phyloP scores from a whole-genome alignment of 2,329 filamentous ascomycete genomes.

The Rachicladosporium sp. region DNA sequence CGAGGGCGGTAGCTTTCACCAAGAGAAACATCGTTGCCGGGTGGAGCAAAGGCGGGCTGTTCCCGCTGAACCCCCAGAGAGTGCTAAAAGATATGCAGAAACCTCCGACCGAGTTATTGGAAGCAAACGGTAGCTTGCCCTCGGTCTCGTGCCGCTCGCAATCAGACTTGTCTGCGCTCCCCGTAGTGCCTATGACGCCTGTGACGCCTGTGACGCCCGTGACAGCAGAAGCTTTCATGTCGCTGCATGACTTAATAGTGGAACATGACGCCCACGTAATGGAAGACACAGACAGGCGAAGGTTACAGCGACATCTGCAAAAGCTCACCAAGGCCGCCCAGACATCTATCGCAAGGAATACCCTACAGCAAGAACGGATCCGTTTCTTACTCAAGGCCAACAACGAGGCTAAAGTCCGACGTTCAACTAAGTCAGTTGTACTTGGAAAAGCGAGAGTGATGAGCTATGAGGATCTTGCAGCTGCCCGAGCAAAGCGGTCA shows the following conservation, averaged over 20 bases:
- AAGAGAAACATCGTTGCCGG: constrained; percentile 18
- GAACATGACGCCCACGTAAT: constrained; percentile 11
- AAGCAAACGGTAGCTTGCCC: constrained; percentile 5
- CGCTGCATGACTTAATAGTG: constrained; percentile 15
- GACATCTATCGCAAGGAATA: neutral
- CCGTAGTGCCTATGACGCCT: constrained; percentile 16
- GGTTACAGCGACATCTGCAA: constrained; percentile 13
- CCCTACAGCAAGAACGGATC: neutral
- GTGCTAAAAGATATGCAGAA: constrained; percentile 17
- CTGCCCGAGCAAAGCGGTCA: constrained; percentile 12
- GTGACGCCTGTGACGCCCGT: constrained; percentile 18
- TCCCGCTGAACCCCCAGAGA: constrained; percentile 20
- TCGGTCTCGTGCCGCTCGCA: constrained; percentile 7
- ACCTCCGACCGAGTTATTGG: constrained; percentile 6
- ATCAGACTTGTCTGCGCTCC: constrained; percentile 2
- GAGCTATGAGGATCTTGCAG: constrained; percentile 13
- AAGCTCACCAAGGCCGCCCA: constrained; percentile 9
- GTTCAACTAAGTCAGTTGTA: constrained; percentile 13
- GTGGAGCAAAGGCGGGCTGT: constrained; percentile 15
- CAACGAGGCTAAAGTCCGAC: constrained; percentile 15
- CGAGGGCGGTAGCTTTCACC: constrained; percentile 14
- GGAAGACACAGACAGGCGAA: constrained; percentile 14
- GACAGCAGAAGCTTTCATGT: constrained; percentile 10
- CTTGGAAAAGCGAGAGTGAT: constrained; percentile 17
- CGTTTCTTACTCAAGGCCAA: constrained; percentile 16